Percentiles rank a stretch among this genome's conserved stretches.
phyloP scores from a whole-genome alignment of 1,139 yeast species.

The Scheffersomyces segobiensis region DNA sequence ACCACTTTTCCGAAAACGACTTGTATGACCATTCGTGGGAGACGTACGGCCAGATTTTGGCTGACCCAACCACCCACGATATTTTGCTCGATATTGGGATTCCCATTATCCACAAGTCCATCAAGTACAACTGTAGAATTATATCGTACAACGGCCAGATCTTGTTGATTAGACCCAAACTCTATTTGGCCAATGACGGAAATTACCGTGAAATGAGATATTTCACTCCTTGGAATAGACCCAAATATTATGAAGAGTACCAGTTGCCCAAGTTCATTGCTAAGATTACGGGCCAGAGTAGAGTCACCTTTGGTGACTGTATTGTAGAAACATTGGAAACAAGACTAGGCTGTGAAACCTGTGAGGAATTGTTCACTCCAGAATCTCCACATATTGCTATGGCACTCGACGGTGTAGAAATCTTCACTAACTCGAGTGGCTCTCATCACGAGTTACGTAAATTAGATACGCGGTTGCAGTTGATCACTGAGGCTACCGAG shows the following conservation, averaged over 20 bases:
- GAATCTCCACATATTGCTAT: constrained; percentile 90
- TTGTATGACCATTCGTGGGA: constrained; percentile 92
- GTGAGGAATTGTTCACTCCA: constrained; percentile 97
- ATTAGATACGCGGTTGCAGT: constrained; percentile 75
- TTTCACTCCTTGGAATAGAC: constrained; percentile 90
- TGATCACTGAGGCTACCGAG: constrained; percentile 88
- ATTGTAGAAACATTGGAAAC: constrained; percentile 82
- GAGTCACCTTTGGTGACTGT: constrained; percentile 87
- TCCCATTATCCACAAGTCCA: constrained; percentile 86
- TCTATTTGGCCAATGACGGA: constrained; percentile 95
- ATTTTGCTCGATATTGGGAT: constrained; percentile 89
- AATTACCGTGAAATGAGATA: constrained; percentile 97
- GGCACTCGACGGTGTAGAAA: constrained; percentile 95
- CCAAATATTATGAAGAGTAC: constrained; percentile 70
- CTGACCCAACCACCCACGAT: constrained; percentile 65
- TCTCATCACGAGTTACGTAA: constrained; percentile 95
- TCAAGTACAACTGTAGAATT: constrained; percentile 88
- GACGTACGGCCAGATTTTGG: constrained; percentile 75
- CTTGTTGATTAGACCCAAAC: constrained; percentile 84
- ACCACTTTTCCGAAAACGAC: constrained; percentile 91
- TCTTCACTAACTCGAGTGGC: constrained; percentile 92
- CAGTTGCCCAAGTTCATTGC: constrained; percentile 70
- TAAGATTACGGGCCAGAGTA: constrained; percentile 59
- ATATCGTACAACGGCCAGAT: constrained; percentile 78
- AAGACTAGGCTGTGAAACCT: constrained; percentile 91